A percentile compares a stretch with the other conserved stretches of the same genome.
These are phyloP conservation scores for Sphagnurus paluster DNA, from an alignment of 1,284 basidiomycete genomes.

Conservation along the genomic window DNA sequence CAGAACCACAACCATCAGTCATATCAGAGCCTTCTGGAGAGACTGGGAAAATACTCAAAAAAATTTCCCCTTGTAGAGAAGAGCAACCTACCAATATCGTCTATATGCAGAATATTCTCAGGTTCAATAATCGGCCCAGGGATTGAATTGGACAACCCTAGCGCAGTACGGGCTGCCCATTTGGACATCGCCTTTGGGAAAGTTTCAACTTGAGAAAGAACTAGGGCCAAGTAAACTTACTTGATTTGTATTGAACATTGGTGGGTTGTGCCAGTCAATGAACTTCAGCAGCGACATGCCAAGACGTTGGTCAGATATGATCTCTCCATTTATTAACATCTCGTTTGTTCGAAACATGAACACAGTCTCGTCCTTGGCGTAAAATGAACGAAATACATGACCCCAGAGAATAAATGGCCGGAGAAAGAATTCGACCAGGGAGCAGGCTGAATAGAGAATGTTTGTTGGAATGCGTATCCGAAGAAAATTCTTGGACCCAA, in stretches of 20 bases:
- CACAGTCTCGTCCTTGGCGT: conserved; percentile 39
- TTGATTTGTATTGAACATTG: conserved; percentile 28
- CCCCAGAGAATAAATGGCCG: conserved; percentile 38
- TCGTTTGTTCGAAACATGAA: conserved; percentile 39
- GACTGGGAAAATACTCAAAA: conserved; percentile 12
- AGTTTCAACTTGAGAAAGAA: background rate
- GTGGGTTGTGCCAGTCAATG: conserved; percentile 30
- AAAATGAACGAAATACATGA: conserved; percentile 37
- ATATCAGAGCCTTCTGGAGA: conserved; percentile 40
- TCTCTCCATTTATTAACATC: conserved; percentile 14
- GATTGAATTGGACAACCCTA: conserved; percentile 42
- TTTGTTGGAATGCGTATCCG: conserved; percentile 31
- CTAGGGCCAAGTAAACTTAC: conserved; percentile 18
- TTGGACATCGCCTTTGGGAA: conserved; percentile 46
- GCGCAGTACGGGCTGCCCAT: conserved; percentile 47
- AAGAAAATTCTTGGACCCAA: conserved; percentile 39
- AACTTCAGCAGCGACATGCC: conserved; percentile 25
- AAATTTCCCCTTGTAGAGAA: background rate
- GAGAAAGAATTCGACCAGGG: conserved; percentile 30
- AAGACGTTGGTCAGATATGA: conserved; percentile 2
- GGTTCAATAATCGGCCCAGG: conserved; percentile 32
- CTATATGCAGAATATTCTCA: conserved; percentile 27
- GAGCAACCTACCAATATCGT: conserved; percentile 38
- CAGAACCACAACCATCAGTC: conserved; percentile 54
- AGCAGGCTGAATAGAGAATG: conserved; percentile 19